Percentiles rank a stretch among this genome's conserved stretches.
Conservation (phyloP, 2,329 filamentous ascomycete genomes). For the Fonsecaea pedrosoi region DNA sequence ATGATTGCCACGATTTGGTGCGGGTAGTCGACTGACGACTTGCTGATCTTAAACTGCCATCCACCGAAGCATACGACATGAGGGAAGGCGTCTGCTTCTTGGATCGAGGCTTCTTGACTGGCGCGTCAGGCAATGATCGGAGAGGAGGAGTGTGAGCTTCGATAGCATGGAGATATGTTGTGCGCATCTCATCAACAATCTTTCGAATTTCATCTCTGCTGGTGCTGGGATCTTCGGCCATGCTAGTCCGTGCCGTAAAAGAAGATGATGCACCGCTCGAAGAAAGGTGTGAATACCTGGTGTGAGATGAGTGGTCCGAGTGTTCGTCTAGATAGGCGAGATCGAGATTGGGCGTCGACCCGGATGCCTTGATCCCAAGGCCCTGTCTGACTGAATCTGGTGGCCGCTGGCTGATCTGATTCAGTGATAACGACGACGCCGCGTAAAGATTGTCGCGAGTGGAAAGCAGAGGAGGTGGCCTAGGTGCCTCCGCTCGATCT, state of each 20-base stretch:
- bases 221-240: constrained; percentile 33
- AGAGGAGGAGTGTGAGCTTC: constrained; percentile 34
- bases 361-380: constrained; percentile 8
- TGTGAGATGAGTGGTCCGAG: constrained; percentile 37
- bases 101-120: constrained; percentile 24
- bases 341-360: constrained; percentile 24
- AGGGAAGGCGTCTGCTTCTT: constrained; percentile 35
- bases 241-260: constrained; percentile 36
- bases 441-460: constrained; percentile 12
- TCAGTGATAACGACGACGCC: constrained; percentile 23
- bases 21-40: constrained; percentile 22
- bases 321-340: constrained; percentile 30
- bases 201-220: constrained; percentile 39
- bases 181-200: constrained; percentile 40
- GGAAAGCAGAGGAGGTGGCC: neutral
- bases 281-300: constrained; percentile 35
- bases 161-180: constrained; percentile 39
- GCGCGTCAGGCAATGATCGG: constrained; percentile 13
- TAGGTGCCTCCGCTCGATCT: constrained; percentile 2
- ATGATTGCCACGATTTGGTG: constrained; percentile 35
- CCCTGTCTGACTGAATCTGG: constrained; percentile 8
- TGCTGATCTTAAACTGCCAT: constrained; percentile 29
- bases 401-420: constrained; percentile 8
- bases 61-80: constrained; percentile 28
- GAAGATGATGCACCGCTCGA: constrained; percentile 36